A percentile compares a stretch with the other conserved stretches of the same genome.
Conservation (phyloP, 441 rosid species). For the Kokia cookei region DNA sequence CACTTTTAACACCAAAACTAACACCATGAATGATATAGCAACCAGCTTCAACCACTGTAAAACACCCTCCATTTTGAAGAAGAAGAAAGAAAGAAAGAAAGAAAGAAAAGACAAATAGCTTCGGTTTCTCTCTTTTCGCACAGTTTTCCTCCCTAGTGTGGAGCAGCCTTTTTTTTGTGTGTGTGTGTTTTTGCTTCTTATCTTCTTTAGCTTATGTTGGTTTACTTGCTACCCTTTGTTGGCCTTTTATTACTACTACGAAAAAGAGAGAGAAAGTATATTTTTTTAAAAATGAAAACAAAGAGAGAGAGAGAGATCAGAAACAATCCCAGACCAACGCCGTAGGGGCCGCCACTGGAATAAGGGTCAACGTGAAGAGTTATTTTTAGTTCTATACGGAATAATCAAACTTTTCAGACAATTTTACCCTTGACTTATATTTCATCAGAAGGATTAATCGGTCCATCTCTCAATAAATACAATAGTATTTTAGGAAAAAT, state of each 20-base stretch:
- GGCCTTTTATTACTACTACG: constrained; percentile 36
- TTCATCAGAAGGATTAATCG: neutral
- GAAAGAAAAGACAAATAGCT: constrained; percentile 30
- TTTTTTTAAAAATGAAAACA: neutral
- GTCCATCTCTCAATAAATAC: neutral
- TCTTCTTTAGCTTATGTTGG: constrained; percentile 36
- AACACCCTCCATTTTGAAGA: neutral
- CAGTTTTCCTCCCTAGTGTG: constrained; percentile 8
- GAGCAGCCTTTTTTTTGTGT: constrained; percentile 26
- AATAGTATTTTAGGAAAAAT: neutral
- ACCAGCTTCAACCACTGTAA: constrained; percentile 6
- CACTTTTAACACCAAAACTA: constrained; percentile 14
- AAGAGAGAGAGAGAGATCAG: neutral
- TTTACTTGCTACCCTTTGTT: constrained; percentile 36
- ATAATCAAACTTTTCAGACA: constrained; percentile 4
- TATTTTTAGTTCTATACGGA: neutral
- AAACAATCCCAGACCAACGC: constrained; percentile 63
- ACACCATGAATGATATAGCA: neutral
- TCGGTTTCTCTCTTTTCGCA: constrained; percentile 1
- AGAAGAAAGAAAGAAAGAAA: constrained; percentile 9
- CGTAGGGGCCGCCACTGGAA: constrained; percentile 99
- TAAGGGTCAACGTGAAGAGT: constrained; percentile 70
- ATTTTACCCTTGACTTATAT: constrained; percentile 17
- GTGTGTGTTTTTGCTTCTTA: constrained; percentile 24
- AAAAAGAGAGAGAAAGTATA: constrained; percentile 1